phyloP scores from a whole-genome alignment of 2,329 filamentous ascomycete genomes.

The Grosmannia huntii region DNA sequence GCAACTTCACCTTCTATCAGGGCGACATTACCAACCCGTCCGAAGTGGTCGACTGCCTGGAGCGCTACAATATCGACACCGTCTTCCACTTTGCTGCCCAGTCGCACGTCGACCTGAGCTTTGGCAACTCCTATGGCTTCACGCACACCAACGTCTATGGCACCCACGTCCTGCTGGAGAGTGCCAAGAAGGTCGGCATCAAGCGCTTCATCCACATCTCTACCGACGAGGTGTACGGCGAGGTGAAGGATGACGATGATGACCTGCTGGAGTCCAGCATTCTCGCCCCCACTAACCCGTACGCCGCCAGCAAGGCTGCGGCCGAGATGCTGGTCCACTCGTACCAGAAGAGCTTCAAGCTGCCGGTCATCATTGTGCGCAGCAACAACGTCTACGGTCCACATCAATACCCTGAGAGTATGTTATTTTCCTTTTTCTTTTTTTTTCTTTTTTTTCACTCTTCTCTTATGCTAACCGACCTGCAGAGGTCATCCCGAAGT shows the following conservation, averaged over 20 bases:
- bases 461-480: background rate
- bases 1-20: constrained; percentile 69
- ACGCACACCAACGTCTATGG: constrained; percentile 73
- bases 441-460: background rate
- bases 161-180: constrained; percentile 71
- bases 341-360: constrained; percentile 72
- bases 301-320: constrained; percentile 68
- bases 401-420: constrained; percentile 74
- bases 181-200: constrained; percentile 57
- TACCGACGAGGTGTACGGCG: constrained; percentile 77
- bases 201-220: constrained; percentile 70
- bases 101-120: constrained; percentile 71
- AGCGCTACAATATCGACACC: constrained; percentile 62
- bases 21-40: constrained; percentile 63
- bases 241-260: constrained; percentile 58
- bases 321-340: constrained; percentile 79
- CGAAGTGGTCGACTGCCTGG: constrained; percentile 58
- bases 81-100: constrained; percentile 80
- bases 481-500: constrained; percentile 72
- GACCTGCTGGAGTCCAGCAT: constrained; percentile 62
- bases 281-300: constrained; percentile 69
- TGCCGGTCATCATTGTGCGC: constrained; percentile 67
- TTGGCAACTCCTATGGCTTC: constrained; percentile 71
- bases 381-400: constrained; percentile 81
- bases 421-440: constrained; percentile 21